Evolutionary conservation across 2,329 filamentous ascomycete genomes (phyloP).

Genomic region (Scorias spongiosa): DNA sequence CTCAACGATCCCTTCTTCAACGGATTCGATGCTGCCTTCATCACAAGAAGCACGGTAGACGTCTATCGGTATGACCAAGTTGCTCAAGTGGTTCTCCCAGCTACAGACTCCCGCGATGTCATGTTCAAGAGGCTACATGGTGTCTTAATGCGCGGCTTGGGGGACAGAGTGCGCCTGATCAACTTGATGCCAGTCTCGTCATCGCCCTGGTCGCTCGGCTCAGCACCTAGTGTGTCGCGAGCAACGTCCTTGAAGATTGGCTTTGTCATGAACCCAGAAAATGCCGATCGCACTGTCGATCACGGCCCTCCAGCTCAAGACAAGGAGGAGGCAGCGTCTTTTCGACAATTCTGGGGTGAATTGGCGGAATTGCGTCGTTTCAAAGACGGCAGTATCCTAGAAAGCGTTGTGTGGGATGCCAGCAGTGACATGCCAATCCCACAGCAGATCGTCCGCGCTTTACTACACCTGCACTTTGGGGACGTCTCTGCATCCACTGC

Average conservation of each 20-base stretch:
- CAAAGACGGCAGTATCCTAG: slow-evolving; percentile 84
- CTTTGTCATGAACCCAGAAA: slow-evolving; percentile 56
- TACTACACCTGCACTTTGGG: slow-evolving; percentile 55
- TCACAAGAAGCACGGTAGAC: slow-evolving; percentile 40
- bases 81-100: slow-evolving; percentile 24
- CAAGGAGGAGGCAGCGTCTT: slow-evolving; percentile 64
- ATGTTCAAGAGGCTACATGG: slow-evolving; percentile 40
- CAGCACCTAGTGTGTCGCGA: slow-evolving; percentile 9
- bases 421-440: slow-evolving; percentile 48
- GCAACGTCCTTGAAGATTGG: slow-evolving; percentile 41
- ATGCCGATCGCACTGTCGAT: slow-evolving; percentile 64
- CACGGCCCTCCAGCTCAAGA: slow-evolving; percentile 77
- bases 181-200: slow-evolving; percentile 21
- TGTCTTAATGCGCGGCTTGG: slow-evolving; percentile 55
- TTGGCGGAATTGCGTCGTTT: slow-evolving; percentile 88
- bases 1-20: slow-evolving; percentile 60
- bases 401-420: slow-evolving; percentile 70
- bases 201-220: slow-evolving; percentile 22
- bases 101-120: slow-evolving; percentile 14
- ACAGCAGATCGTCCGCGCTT: slow-evolving; percentile 63
- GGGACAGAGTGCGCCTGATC: slow-evolving; percentile 57
- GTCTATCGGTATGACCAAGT: slow-evolving; percentile 41
- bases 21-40: slow-evolving; percentile 76
- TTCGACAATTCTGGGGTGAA: slow-evolving; percentile 87
- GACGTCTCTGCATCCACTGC: slow-evolving; percentile 33